Evolutionary conservation across 2,329 filamentous ascomycete genomes (phyloP).

Genomic region (Blumeriella jaapii): DNA sequence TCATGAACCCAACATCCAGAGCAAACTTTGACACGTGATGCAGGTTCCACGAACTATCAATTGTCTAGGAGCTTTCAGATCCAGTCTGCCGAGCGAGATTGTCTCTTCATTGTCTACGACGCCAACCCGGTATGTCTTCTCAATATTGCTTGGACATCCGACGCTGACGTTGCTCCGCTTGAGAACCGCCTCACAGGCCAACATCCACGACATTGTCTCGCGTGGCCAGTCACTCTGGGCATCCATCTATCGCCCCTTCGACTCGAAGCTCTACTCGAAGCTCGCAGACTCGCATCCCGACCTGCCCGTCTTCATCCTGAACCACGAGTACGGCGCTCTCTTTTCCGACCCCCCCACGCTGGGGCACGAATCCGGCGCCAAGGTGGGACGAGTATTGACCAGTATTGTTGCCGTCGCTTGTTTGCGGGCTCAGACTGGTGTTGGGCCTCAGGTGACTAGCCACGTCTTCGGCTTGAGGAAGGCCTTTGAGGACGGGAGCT

Average conservation of each 20-base stretch:
- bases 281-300: slow-evolving; percentile 70
- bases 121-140: slow-evolving; percentile 34
- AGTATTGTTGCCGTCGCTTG: slow-evolving; percentile 64
- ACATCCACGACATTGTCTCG: slow-evolving; percentile 40
- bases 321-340: slow-evolving; percentile 61
- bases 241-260: slow-evolving; percentile 65
- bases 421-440: slow-evolving; percentile 66
- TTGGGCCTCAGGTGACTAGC: slow-evolving; percentile 69
- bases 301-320: slow-evolving; percentile 67
- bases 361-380: slow-evolving; percentile 30
- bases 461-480: slow-evolving; percentile 75
- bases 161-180: background rate
- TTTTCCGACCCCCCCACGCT: slow-evolving; percentile 53
- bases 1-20: slow-evolving; percentile 28
- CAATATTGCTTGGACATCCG: too few species aligned
- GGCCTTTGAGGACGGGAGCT: slow-evolving; percentile 56
- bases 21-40: slow-evolving; percentile 34
- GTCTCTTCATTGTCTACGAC: slow-evolving; percentile 39
- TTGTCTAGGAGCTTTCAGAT: slow-evolving; percentile 60
- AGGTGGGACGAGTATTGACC: slow-evolving; percentile 59
- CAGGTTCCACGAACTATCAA: slow-evolving; percentile 72
- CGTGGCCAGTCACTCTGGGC: slow-evolving; percentile 62
- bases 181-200: slow-evolving; percentile 28
- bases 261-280: slow-evolving; percentile 57
- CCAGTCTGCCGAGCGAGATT: slow-evolving; percentile 46